These are phyloP conservation scores for Lasiodiplodia sp. DNA, from an alignment of 2,329 filamentous ascomycete genomes.

Conservation along the genomic window DNA sequence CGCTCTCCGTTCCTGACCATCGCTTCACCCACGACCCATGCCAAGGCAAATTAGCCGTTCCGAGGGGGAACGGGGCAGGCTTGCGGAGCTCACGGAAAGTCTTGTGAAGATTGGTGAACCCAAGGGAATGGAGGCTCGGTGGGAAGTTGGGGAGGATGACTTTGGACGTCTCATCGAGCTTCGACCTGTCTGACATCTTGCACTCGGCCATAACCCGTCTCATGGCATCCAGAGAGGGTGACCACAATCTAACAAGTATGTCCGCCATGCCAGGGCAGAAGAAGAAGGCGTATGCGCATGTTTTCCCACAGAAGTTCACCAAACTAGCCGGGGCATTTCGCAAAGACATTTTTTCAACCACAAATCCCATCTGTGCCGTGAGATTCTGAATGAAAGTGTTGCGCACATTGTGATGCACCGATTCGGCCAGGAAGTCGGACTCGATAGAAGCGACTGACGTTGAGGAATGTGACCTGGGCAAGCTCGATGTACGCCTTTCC, in stretches of 20 bases:
- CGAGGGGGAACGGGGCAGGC: conserved; percentile 70
- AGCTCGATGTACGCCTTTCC: conserved; percentile 58
- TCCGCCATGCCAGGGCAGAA: conserved; percentile 89
- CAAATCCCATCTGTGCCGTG: conserved; percentile 81
- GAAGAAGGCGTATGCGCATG: conserved; percentile 91
- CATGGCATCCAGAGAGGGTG: conserved; percentile 71
- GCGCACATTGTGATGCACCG: conserved; percentile 85
- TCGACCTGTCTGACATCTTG: conserved; percentile 62
- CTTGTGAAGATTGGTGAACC: conserved; percentile 68
- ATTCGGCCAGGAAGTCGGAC: conserved; percentile 74
- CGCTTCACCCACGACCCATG: conserved; percentile 82
- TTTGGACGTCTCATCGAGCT: conserved; percentile 58
- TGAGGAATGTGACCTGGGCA: conserved; percentile 59
- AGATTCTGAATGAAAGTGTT: conserved; percentile 87
- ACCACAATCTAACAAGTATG: conserved; percentile 83
- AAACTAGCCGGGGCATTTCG: conserved; percentile 70
- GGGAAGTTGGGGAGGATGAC: conserved; percentile 76
- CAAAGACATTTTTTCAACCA: conserved; percentile 87
- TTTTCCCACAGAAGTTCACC: conserved; percentile 88
- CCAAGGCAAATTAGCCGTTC: conserved; percentile 80
- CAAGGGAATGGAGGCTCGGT: conserved; percentile 66
- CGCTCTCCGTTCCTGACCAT: conserved; percentile 87
- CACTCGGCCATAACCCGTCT: conserved; percentile 76
- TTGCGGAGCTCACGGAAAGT: conserved; percentile 68
- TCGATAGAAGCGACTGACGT: conserved; percentile 68